Base-by-base conservation (phyloP, 1,139 yeast species). In the Suhomyces panamericanus region DNA sequence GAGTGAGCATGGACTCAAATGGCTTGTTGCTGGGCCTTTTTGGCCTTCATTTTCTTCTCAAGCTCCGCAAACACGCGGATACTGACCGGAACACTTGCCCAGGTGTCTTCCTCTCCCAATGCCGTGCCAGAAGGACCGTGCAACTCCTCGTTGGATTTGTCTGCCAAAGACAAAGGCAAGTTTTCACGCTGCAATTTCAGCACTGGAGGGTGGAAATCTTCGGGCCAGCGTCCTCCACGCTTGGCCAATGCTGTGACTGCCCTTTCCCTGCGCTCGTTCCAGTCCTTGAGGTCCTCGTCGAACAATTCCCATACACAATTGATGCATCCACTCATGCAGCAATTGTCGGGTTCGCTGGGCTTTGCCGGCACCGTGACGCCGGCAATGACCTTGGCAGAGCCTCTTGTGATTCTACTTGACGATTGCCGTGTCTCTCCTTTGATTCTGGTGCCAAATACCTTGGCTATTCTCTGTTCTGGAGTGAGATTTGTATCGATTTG, bases 311-410 rank as follows among this genome's bases (percentile, higher is more conserved):
- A 93, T 1, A 93, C 98, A 65, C 99, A 93, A 64, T 91, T 88
- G 33, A 89, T 82, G 63, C 99, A 93, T 1, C 99, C 99, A 51
- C 95, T 85, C 96, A 90, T 90, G 63, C 99, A 93, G 63, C 99
- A 93, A 63, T 91, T 90, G 57, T 90, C 96, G 2, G 98, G 98
- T 57, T 89, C 96, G 6, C 70, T 73, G 1, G 99, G 99, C 57
- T 76, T 77, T 14, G 78, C 80, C 2, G 96, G 96, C 0, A 93
- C 96, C 3, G 62, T 63, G 0, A 91, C 69, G 0, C 97, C 97
- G 0, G 83, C 91, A 6, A 91, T 80, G 2, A 57, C 54, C 32
- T 64, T 55, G 1, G 79, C 73, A 38, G 69, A 63, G 4, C 76
- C 75, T 30, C 75, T 59, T 6, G 67, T 58, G 12, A 75, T 57